phyloP scores from a whole-genome alignment of 176 grass and related monocot genomes.

The Typha latifolia region DNA sequence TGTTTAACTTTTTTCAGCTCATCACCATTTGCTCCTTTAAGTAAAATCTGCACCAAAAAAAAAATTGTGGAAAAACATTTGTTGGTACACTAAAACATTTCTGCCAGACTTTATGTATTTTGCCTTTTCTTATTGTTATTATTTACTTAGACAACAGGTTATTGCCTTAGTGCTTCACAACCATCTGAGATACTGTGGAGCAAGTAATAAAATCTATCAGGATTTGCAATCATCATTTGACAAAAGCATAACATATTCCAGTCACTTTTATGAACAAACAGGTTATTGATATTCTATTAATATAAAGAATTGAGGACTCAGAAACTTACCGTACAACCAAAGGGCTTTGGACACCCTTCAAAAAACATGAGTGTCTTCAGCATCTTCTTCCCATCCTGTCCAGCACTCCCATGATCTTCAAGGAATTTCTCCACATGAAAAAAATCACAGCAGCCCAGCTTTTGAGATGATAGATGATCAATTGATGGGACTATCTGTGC shows the following conservation, averaged over 20 bases:
- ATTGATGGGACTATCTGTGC: slow-evolving; percentile 88
- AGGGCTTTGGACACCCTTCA: slow-evolving; percentile 85
- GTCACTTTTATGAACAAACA: too few species aligned
- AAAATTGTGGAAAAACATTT: slow-evolving; percentile 1
- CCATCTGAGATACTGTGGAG: too few species aligned
- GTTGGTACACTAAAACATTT: too few species aligned
- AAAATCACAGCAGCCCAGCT: slow-evolving; percentile 78
- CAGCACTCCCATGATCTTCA: slow-evolving; percentile 77
- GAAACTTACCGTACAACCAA: slow-evolving; percentile 92
- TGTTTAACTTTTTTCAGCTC: slow-evolving; percentile 98
- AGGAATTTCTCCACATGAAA: slow-evolving; percentile 95
- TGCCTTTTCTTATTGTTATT: too few species aligned
- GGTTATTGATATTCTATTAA: too few species aligned
- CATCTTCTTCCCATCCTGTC: slow-evolving; percentile 66
- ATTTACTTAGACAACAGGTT: too few species aligned
- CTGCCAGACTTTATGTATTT: too few species aligned
- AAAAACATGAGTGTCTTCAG: slow-evolving; percentile 98
- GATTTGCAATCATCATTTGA: too few species aligned
- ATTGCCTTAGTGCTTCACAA: too few species aligned
- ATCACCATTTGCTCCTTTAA: slow-evolving; percentile 69
- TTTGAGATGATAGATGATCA: slow-evolving; percentile 79
- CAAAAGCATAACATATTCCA: too few species aligned
- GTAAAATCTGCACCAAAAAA: slow-evolving; percentile 61
- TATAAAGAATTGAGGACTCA: slow-evolving; percentile 4
- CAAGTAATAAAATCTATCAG: too few species aligned